Evolutionary conservation across 768 basidiomycete species (phyloP), one percentile per base, ranked within the genome.

Genomic region (Mrakia hoshinonis): DNA sequence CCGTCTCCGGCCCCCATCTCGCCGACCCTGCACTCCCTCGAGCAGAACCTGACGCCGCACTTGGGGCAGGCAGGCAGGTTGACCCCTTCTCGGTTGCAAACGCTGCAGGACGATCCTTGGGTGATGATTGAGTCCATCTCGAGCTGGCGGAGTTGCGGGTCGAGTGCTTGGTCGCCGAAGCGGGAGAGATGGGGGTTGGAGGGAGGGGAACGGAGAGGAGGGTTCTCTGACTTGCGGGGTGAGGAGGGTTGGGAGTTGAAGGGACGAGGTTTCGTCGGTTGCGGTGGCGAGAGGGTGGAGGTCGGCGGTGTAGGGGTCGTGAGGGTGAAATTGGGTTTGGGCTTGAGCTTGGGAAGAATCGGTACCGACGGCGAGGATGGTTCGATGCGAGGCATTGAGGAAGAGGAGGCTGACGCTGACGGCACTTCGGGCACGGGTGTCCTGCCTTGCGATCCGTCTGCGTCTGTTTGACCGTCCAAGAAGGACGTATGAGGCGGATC

Each of bases 81-180:
- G 54, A 73, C 65, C 11, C 65, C 72, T 48, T 73, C 72, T 48
- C 54, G 68, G 38, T 29, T 67, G 52, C 72, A 73, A 20, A 67
- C 61, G 4, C 54, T 36, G 39, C 72, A 73, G 6, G 36, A 43
- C 1, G 34, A 58, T 4, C 60, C 58, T 15, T 51, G 47, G 31
- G 72, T 73, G 36, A 73, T 58, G 34, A 68, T 68, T 24, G 60
- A 64, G 31, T 46, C 55, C 60, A 73, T 67, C 52, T 73, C 72
- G 61, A 73, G 72, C 48, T 68, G 66, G 12, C 72, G 47, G 4
- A 73, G 67, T 24, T 73, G 72, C 29, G 72, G 72, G 18, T 73
- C 72, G 24, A 73, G 72, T 13, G 72, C 18, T 36, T 49, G 58
- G 38, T 73, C 72, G 11, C 72, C 72, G 67, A 52, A 51, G 7